A percentile compares a stretch with the other conserved stretches of the same genome.
These are phyloP conservation scores for Alloteropsis angusta DNA, from an alignment of 202 grass and related monocot species.

Conservation along the genomic window DNA sequence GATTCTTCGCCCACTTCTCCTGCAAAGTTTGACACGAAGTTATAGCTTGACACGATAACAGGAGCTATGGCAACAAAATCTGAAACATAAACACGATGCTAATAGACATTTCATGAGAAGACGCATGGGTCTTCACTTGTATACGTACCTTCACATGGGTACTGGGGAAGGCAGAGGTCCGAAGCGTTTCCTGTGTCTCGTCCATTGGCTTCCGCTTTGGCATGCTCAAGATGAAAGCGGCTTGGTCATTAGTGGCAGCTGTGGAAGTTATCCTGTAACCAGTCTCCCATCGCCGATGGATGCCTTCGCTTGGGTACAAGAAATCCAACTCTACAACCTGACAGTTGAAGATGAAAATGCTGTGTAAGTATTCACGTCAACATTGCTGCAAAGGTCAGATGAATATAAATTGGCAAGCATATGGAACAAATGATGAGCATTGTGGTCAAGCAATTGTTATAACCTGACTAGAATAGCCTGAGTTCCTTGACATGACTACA, in stretches of 20 bases:
- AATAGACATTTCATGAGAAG: neutral
- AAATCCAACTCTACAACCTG: constrained; percentile 99
- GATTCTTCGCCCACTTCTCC: constrained; percentile 96
- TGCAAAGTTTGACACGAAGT: constrained; percentile 23
- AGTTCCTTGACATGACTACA: constrained; percentile 92
- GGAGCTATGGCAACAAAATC: neutral
- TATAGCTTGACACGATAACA: constrained; percentile 19
- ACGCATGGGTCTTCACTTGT: neutral
- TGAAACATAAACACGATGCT: neutral
- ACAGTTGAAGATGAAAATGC: neutral
- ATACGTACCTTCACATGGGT: constrained; percentile 78
- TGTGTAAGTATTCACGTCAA: neutral
- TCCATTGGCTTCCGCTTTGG: constrained; percentile 72
- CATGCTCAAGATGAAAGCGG: constrained; percentile 85
- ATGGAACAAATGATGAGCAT: neutral
- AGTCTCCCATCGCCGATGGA: constrained; percentile 83
- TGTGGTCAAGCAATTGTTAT: neutral
- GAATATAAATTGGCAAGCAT: neutral
- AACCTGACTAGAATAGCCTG: constrained; percentile 80
- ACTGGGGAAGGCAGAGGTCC: constrained; percentile 86
- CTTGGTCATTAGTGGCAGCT: constrained; percentile 76
- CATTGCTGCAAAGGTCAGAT: neutral
- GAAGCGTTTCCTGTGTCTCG: constrained; percentile 94
- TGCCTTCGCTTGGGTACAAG: constrained; percentile 95
- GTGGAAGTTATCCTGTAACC: constrained; percentile 89